Evolutionary conservation across 75 land plant genomes (phyloP), one percentile per base, ranked within the genome.

Genomic region (Cryptomeria japonica): DNA sequence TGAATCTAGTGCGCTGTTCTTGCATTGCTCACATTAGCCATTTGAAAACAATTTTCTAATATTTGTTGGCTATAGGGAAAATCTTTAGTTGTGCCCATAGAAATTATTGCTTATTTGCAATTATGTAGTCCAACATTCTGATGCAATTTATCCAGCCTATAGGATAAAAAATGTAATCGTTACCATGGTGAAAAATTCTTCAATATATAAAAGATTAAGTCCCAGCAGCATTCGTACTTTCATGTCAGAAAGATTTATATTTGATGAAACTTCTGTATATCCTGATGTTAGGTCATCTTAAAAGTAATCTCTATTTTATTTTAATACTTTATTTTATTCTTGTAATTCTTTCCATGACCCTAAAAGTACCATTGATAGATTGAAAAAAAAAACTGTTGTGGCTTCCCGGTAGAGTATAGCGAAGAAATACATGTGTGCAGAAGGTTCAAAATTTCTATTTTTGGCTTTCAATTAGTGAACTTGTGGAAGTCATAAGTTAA

Each of bases 261-360:
- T 41, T 85, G 61, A 31, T 53, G 32, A 25, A 44, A 84, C 87
- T 61, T 84, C 77, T 76, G 42, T 86, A 58, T 34, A 75, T 32
- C 37, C 77, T 75, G 15, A 75, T 75, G 34, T 75, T 32, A 25
- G 14, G 37, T 32, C 3, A 14, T 32, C 37, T 75, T 75, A 38
- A 34, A 34, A 34, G 0, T 38, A 14, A 32, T 75, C 37, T 75
- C 16, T 34, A 11, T 34, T 11, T 12, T n/a, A 3, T 34, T 14
- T 12, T 34, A 12, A 32, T 14, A 2, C 16, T 34, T 12, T 2
- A 38, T 34, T 75, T 34, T 75, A 75, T 34, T 1, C n/a, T 9
- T 75, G 37, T 72, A 75, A 72, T 34, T 75, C 14, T 32, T 75
- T 75, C 37, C 8, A 31, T 75, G 37, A 75, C n/a, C 34, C 15